Percentiles rank a stretch among this genome's conserved stretches.
phyloP scores from a whole-genome alignment of 441 rosid genomes.

The Hura crepitans region DNA sequence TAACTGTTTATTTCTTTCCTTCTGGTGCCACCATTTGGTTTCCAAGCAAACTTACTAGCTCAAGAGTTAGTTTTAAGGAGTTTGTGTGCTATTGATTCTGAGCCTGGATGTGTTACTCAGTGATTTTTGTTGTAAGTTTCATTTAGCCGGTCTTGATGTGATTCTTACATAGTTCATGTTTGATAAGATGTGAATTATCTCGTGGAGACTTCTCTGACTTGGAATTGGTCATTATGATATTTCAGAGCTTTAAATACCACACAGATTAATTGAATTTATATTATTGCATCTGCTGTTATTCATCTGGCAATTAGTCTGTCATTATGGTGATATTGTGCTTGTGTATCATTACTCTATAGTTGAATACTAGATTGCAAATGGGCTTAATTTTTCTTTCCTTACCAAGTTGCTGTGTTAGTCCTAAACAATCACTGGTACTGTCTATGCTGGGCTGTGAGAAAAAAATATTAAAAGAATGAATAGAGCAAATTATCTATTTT shows the following conservation, averaged over 20 bases:
- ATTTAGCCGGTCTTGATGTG: background rate
- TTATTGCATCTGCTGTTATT: background rate
- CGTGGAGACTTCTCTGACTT: background rate
- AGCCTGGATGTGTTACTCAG: background rate
- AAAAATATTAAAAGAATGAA: background rate
- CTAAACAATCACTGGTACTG: background rate
- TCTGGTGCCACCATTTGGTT: background rate
- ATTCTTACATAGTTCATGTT: background rate
- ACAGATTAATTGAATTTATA: background rate
- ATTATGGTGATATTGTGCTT: background rate
- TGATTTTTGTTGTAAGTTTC: background rate
- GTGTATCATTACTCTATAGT: background rate
- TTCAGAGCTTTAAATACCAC: background rate
- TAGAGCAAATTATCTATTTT: background rate
- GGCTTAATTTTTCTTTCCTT: no score
- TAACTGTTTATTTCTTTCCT: slow-evolving; percentile 23
- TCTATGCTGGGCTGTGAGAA: background rate
- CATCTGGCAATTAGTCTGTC: background rate
- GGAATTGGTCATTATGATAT: background rate
- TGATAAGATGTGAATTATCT: background rate
- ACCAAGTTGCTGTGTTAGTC: no score
- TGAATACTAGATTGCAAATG: slow-evolving; percentile 5
- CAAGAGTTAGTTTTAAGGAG: background rate
- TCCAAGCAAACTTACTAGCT: background rate
- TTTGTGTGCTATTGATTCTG: background rate